Conservation (phyloP, 2,329 filamentous ascomycete species). For the Fusarium annulatum region DNA sequence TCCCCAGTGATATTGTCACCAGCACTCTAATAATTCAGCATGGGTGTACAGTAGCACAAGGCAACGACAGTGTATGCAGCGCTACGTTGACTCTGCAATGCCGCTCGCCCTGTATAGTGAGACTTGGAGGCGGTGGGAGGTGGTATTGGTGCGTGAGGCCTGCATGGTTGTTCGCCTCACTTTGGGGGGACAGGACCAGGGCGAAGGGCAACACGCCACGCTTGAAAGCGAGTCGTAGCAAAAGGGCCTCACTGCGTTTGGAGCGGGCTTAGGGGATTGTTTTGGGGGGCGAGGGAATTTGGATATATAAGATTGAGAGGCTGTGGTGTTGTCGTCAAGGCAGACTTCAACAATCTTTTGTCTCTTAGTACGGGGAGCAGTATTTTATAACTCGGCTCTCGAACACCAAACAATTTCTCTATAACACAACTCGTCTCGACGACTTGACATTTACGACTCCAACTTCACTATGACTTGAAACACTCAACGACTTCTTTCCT, state of each 20-base stretch:
- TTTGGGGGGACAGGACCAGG: slow-evolving; percentile 8
- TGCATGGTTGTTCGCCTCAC: slow-evolving; percentile 35
- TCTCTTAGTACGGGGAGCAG: background rate
- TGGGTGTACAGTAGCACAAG: background rate
- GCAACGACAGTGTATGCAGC: slow-evolving; percentile 12
- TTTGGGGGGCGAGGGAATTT: background rate
- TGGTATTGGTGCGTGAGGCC: slow-evolving; percentile 28
- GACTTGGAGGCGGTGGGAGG: slow-evolving; percentile 15
- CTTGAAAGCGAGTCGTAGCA: slow-evolving; percentile 14
- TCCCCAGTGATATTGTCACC: background rate
- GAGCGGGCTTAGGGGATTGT: background rate
- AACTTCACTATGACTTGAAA: background rate
- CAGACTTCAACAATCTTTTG: background rate
- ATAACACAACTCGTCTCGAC: no score
- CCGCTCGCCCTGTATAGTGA: slow-evolving; percentile 10
- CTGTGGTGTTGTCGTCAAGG: background rate
- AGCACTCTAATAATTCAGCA: background rate
- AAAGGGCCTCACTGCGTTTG: slow-evolving; percentile 21
- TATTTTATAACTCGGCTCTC: background rate
- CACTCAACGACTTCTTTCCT: background rate
- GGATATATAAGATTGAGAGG: slow-evolving; percentile 22
- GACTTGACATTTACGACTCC: background rate
- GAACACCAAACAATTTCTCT: background rate
- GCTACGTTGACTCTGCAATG: slow-evolving; percentile 20
- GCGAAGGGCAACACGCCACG: slow-evolving; percentile 28